Evolutionary conservation across 192 early-diverging fungal species (phyloP).

Genomic region (Powellomyces hirtus): DNA sequence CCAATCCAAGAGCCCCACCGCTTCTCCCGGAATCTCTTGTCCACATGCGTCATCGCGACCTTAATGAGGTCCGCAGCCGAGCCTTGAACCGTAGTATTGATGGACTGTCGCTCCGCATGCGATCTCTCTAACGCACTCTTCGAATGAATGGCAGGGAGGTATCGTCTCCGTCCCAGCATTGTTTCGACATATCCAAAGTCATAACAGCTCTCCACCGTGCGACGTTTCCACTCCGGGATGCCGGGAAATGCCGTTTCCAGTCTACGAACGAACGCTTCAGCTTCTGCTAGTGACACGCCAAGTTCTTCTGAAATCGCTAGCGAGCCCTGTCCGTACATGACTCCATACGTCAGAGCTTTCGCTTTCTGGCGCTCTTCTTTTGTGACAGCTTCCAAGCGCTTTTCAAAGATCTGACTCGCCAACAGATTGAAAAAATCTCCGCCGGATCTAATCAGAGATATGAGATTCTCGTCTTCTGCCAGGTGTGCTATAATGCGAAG

Average conservation of each 20-base stretch:
- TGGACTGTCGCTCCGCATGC: constrained; percentile 37
- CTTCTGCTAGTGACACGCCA: neutral
- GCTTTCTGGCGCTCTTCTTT: constrained; percentile 14
- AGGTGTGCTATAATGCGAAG: constrained; percentile 38
- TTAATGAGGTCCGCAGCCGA: constrained; percentile 35
- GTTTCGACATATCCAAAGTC: constrained; percentile 36
- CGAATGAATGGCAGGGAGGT: constrained; percentile 32
- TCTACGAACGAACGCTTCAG: constrained; percentile 15
- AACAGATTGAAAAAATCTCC: constrained; percentile 12
- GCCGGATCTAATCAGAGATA: neutral
- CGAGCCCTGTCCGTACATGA: constrained; percentile 33
- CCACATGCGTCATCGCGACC: constrained; percentile 9
- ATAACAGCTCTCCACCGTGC: constrained; percentile 14
- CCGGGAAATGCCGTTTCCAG: constrained; percentile 1
- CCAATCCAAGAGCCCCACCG: constrained; percentile 15
- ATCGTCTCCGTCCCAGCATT: constrained; percentile 28
- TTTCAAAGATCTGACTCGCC: neutral
- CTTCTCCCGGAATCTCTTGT: constrained; percentile 9
- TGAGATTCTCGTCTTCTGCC: constrained; percentile 21
- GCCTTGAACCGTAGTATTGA: constrained; percentile 41
- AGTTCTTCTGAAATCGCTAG: constrained; percentile 21
- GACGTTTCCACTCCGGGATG: constrained; percentile 6
- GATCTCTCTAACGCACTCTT: constrained; percentile 19
- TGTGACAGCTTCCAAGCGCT: neutral
- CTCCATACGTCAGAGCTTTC: constrained; percentile 31